Evolutionary conservation across 257 asterid genomes (phyloP).

Genomic region (Solanum etuberosum): DNA sequence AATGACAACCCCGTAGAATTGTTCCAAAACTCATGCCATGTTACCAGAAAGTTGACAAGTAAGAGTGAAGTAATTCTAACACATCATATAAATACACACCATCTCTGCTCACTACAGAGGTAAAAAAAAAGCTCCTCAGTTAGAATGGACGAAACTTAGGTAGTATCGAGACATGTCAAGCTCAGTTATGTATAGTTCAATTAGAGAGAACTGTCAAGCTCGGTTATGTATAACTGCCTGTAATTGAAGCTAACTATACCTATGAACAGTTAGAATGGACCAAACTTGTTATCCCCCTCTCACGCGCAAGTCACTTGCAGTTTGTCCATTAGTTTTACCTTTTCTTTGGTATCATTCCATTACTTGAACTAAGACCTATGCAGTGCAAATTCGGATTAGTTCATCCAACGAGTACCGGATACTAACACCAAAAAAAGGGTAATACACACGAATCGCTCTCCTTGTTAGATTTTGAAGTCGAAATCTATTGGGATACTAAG

Average conservation of each 20-base stretch:
- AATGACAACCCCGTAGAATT: background rate
- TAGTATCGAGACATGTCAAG: background rate
- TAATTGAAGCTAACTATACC: background rate
- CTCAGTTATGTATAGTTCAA: background rate
- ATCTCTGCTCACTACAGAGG: background rate
- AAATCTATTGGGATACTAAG: no score
- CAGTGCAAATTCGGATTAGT: background rate
- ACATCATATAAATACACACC: background rate
- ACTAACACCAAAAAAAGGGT: background rate
- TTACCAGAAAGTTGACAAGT: background rate
- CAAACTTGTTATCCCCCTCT: background rate
- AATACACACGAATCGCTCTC: background rate
- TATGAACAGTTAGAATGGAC: background rate
- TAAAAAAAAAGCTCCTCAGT: background rate
- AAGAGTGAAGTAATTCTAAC: background rate
- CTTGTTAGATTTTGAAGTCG: background rate
- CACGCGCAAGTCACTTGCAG: background rate
- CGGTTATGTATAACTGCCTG: background rate
- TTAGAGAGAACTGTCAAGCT: background rate
- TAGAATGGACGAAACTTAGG: background rate
- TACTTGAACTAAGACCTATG: no score
- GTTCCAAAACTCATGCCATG: background rate
- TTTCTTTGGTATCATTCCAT: background rate
- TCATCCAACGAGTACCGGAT: background rate
- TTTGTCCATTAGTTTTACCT: background rate